These are phyloP conservation scores for Xylariaceae sp. DNA, from an alignment of 2,329 filamentous ascomycete species.

Conservation along the genomic window DNA sequence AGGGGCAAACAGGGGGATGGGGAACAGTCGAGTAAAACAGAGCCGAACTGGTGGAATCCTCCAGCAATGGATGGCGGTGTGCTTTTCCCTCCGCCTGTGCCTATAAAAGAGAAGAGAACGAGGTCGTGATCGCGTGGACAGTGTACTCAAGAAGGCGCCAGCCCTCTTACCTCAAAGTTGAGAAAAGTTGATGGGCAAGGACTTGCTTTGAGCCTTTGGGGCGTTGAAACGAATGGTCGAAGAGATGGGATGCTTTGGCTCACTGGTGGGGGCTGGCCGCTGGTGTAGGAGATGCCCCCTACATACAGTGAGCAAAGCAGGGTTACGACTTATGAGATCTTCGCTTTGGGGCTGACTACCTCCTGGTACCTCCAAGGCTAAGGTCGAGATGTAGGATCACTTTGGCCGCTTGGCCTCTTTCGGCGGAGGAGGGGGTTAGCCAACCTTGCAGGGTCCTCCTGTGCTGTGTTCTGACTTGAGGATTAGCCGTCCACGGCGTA, in stretches of 20 bases:
- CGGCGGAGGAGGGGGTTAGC: background rate
- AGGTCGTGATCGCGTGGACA: background rate
- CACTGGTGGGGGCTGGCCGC: conserved; percentile 30
- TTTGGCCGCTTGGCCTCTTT: background rate
- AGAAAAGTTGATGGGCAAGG: background rate
- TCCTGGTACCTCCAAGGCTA: no score
- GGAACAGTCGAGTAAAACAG: conserved; percentile 7
- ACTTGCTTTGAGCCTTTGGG: conserved; percentile 1
- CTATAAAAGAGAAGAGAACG: background rate
- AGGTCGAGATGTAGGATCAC: no score
- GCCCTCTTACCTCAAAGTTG: background rate
- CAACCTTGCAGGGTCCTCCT: no score
- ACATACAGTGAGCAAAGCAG: no score
- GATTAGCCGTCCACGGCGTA: background rate
- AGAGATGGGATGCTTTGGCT: conserved; percentile 23
- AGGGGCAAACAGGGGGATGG: conserved; percentile 12
- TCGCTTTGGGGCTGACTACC: no score
- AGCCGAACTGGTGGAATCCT: no score
- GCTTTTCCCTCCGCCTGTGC: background rate
- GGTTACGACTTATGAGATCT: no score
- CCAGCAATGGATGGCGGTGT: no score
- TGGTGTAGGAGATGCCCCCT: conserved; percentile 19
- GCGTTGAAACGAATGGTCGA: conserved; percentile 33
- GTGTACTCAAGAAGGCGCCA: background rate
- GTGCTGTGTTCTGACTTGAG: background rate